Conservation (phyloP, 75 land plant species). For the Azolla pinnata region DNA sequence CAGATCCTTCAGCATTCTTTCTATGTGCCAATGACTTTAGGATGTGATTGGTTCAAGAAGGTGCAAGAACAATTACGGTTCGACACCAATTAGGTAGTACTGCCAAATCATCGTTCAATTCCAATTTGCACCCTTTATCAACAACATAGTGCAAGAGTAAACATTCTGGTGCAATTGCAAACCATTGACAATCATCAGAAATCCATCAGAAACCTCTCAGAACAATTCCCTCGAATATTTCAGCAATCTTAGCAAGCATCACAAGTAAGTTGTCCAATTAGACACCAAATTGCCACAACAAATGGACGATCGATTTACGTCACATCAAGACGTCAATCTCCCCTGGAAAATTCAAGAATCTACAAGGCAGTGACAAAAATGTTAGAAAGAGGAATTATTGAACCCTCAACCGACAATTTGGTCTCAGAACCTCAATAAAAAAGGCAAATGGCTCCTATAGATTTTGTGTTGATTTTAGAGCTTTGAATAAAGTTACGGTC, state of each 20-base stretch:
- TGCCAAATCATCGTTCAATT: not conserved
- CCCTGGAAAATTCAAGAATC: not conserved
- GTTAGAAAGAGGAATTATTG: not conserved
- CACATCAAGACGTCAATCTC: not conserved
- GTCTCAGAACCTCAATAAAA: not conserved
- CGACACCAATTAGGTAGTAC: not conserved
- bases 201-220: not conserved
- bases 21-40: not conserved
- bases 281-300: not conserved
- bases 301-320: not conserved
- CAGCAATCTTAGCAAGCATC: not conserved
- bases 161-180: not conserved
- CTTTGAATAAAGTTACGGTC: slow-evolving; percentile 3
- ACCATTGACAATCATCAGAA: not conserved
- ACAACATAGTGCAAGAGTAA: not conserved
- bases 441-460: slow-evolving; percentile 4
- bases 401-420: not conserved
- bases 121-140: not conserved
- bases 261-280: not conserved
- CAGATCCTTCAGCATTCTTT: not conserved
- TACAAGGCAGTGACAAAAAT: not conserved
- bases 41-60: not conserved
- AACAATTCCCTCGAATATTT: not conserved
- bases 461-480: slow-evolving; percentile 3
- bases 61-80: not conserved